phyloP scores from a whole-genome alignment of 768 basidiomycete genomes.

The Agrocybe chaxingu region DNA sequence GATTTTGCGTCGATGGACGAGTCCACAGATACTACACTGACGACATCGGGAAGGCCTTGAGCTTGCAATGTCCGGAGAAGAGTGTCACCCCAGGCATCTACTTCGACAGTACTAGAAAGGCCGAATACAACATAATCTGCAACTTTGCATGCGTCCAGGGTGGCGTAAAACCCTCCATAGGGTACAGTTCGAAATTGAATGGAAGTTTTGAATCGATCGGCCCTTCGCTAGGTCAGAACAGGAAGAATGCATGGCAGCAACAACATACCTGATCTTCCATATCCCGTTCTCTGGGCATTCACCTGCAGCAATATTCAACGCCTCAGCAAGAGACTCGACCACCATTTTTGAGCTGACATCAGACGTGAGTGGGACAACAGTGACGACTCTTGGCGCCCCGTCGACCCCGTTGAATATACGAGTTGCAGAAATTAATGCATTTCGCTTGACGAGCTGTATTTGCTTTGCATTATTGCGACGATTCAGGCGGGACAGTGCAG shows the following conservation, averaged over 20 bases:
- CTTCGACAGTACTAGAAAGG: slow-evolving; percentile 79
- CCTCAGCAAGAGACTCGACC: slow-evolving; percentile 54
- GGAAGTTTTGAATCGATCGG: slow-evolving; percentile 87
- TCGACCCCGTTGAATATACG: slow-evolving; percentile 79
- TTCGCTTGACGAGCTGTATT: slow-evolving; percentile 67
- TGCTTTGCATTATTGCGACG: slow-evolving; percentile 86
- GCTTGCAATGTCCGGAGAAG: slow-evolving; percentile 85
- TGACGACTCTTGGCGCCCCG: slow-evolving; percentile 81
- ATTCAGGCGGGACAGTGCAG: slow-evolving; percentile 72
- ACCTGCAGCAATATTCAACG: slow-evolving; percentile 52
- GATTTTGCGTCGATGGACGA: slow-evolving; percentile 55
- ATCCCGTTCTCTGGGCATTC: slow-evolving; percentile 51
- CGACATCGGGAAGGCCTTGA: slow-evolving; percentile 83
- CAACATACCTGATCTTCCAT: slow-evolving; percentile 64
- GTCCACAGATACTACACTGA: slow-evolving; percentile 67
- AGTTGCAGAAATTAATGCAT: slow-evolving; percentile 62
- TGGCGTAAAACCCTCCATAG: slow-evolving; percentile 67
- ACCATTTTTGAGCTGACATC: slow-evolving; percentile 55
- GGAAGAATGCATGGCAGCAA: not conserved
- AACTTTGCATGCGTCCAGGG: slow-evolving; percentile 81
- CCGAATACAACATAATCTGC: slow-evolving; percentile 90
- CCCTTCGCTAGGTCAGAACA: slow-evolving; percentile 40
- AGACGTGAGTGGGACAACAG: slow-evolving; percentile 78
- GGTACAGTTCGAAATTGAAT: slow-evolving; percentile 82
- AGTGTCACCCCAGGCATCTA: slow-evolving; percentile 82